Percentiles rank a stretch among this genome's conserved stretches.
Conservation (phyloP, 257 asterid species). For the Gentiana dahurica region DNA sequence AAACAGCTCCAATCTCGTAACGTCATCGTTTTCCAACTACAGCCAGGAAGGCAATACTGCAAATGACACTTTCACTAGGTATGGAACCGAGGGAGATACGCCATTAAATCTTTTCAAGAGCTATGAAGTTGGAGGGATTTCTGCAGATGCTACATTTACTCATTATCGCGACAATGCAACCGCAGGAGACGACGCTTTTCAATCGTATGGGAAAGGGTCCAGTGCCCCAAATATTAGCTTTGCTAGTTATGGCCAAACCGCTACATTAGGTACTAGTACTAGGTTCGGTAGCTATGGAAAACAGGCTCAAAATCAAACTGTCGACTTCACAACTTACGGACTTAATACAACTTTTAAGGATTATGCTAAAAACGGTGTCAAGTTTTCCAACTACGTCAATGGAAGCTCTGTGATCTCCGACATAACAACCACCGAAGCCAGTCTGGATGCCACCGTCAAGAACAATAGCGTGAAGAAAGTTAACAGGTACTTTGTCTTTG, state of each 20-base stretch:
- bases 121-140: conserved; percentile 51
- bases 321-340: conserved; percentile 48
- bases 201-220: conserved; percentile 47
- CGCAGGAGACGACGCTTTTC: conserved; percentile 67
- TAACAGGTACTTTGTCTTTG: conserved; percentile 13
- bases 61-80: conserved; percentile 47
- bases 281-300: conserved; percentile 55
- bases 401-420: conserved; percentile 6
- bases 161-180: conserved; percentile 61
- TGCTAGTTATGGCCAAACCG: conserved; percentile 49
- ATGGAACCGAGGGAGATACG: conserved; percentile 40
- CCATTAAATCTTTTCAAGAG: conserved; percentile 52
- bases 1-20: conserved; percentile 44
- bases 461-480: conserved; percentile 21
- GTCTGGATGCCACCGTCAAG: conserved; percentile 5
- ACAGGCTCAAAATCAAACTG: conserved; percentile 16
- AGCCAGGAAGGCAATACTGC: conserved; percentile 44
- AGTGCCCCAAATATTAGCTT: conserved; percentile 35
- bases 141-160: conserved; percentile 42
- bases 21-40: conserved; percentile 53
- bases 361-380: conserved; percentile 33
- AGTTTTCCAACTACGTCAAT: conserved; percentile 45
- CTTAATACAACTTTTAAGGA: conserved; percentile 61
- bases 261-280: conserved; percentile 38
- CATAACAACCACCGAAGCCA: background rate